phyloP scores from a whole-genome alignment of 345 rosid species.

The Heritiera littoralis region DNA sequence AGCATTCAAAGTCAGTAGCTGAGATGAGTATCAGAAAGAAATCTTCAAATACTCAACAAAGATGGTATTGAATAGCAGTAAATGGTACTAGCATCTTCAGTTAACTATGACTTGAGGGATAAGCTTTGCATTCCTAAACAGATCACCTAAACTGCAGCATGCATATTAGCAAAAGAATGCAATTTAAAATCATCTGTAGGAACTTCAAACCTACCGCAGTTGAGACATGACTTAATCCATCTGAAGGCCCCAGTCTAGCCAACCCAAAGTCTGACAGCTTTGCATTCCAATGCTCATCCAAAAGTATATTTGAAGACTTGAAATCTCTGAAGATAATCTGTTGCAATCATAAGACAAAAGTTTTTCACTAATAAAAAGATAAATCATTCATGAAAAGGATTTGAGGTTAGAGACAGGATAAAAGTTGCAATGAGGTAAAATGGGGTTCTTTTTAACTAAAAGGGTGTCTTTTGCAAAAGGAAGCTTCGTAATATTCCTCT shows the following conservation, averaged over 20 bases:
- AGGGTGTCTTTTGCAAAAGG: background rate
- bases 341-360: background rate
- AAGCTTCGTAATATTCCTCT: background rate
- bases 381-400: background rate
- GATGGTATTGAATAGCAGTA: background rate
- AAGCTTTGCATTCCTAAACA: background rate
- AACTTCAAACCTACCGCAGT: conserved; percentile 59
- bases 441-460: background rate
- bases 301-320: conserved; percentile 90
- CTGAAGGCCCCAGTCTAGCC: conserved; percentile 93
- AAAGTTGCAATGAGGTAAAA: background rate
- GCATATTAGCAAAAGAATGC: background rate
- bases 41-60: background rate
- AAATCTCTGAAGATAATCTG: conserved; percentile 96
- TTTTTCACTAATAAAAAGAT: background rate
- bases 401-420: background rate
- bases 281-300: conserved; percentile 92
- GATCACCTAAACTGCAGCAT: background rate
- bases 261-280: conserved; percentile 92
- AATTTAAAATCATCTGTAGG: background rate
- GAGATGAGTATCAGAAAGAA: background rate
- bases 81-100: background rate
- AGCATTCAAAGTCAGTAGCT: too few relatives aligned
- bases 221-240: conserved; percentile 88
- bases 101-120: background rate